Base-by-base conservation (phyloP, 2,329 filamentous ascomycete species). In the Pseudonectria foliicola region DNA sequence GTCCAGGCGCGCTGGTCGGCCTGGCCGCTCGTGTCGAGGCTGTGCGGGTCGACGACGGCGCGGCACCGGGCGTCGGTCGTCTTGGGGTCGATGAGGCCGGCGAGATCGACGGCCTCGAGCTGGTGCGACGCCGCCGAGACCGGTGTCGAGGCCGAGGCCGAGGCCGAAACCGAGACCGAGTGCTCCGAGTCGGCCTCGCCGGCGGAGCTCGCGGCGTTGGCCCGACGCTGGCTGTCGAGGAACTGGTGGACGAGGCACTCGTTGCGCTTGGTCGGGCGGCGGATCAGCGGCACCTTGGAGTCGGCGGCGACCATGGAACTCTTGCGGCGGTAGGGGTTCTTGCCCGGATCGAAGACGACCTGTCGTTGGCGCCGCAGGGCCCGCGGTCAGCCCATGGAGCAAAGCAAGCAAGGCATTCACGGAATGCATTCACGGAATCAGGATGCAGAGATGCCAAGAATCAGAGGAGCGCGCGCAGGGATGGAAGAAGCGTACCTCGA, bases 221-320 rank as follows among this genome's bases (percentile, higher is more conserved):
- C 56, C 13, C 53, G 59, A 35, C 66, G 64, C 50, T 81, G 75
- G 30, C 60, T 68, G 34, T 81, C 76, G 41, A 82, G 66, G 33
- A 82, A 68, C 37, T 80, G 73, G 52, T 83, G 79, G 23, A 82
- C 78, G 25, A 81, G 67, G 46, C 78, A 82, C 50, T 78, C 73
- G 10, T 72, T 71, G 25, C 57, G 55, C n/a, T 46, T 57, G 48
- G 27, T 55, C 49, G 33, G 43, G 6, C 28, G 42, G 18, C 39
- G 44, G 31, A 41, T 48, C 25, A 62, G 45, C 5, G 65, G 64
- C 7, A 52, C 43, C 12, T 59, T 48, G 3, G 62, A 50, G 21
- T 80, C 75, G 31, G 63, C 62, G 4, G 67, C 55, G 10, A 80
- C 73, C 31, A 83, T 66, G 10, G 78, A 82, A 50, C 76, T 80